phyloP scores from a whole-genome alignment of 305 asterid genomes.

The Fraxinus angustifolia region DNA sequence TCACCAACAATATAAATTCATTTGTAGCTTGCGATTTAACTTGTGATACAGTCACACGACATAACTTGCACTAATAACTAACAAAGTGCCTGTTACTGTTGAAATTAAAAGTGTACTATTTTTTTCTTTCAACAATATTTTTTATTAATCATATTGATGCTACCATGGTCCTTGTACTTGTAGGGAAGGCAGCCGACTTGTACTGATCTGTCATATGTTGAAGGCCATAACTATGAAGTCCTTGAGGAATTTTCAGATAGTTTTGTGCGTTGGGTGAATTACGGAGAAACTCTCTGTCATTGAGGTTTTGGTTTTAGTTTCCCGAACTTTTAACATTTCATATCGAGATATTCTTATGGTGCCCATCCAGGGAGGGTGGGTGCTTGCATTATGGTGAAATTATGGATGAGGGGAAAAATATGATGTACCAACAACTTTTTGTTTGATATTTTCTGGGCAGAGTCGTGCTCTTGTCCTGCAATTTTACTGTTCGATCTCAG shows the following conservation, averaged over 20 bases:
- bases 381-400: neutral
- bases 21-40: neutral
- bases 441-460: neutral
- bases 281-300: slow-evolving; percentile 2
- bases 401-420: neutral
- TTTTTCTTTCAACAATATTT: neutral
- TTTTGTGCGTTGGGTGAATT: slow-evolving; percentile 8
- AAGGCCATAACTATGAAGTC: neutral
- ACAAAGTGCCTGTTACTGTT: neutral
- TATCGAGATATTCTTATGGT: neutral
- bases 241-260: slow-evolving; percentile 10
- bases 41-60: neutral
- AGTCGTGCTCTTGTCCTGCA: neutral
- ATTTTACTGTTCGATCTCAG: neutral
- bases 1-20: neutral
- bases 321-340: neutral
- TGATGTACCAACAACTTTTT: neutral
- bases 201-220: neutral
- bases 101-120: neutral
- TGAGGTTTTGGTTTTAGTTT: neutral
- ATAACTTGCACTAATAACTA: neutral
- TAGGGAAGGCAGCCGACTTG: neutral
- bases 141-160: neutral
- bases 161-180: neutral
- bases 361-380: neutral